A percentile compares a stretch with the other conserved stretches of the same genome.
These are phyloP conservation scores for Colletotrichum australisinense DNA, from an alignment of 2,329 filamentous ascomycete genomes.

Conservation along the genomic window DNA sequence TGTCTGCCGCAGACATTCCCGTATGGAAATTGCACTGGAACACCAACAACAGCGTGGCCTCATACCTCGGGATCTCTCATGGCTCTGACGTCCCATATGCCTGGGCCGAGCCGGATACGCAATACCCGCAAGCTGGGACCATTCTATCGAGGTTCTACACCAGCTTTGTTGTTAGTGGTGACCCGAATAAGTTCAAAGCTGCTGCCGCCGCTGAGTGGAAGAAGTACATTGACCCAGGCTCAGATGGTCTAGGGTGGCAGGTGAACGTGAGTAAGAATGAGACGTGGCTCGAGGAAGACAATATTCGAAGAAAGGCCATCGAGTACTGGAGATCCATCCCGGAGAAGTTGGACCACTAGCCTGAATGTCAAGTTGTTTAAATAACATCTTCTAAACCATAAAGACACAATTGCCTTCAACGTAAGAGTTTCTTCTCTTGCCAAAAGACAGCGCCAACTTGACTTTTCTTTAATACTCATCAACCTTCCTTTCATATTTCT, in stretches of 20 bases:
- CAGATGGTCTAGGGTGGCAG: conserved; percentile 2
- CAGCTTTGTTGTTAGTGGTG: conserved; percentile 49
- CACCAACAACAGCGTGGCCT: conserved; percentile 47
- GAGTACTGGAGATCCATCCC: conserved; percentile 18
- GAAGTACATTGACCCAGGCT: background rate
- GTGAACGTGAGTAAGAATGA: conserved; percentile 10
- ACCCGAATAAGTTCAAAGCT: conserved; percentile 45
- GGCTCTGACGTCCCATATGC: conserved; percentile 12
- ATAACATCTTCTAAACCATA: too few relatives aligned
- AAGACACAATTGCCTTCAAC: too few relatives aligned
- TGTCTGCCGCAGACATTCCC: conserved; percentile 34
- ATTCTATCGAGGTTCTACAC: conserved; percentile 41
- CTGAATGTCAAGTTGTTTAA: background rate
- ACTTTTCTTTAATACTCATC: too few relatives aligned
- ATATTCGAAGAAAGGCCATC: conserved; percentile 10
- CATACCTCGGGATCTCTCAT: conserved; percentile 40
- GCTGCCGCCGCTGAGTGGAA: conserved; percentile 39
- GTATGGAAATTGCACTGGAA: conserved; percentile 53
- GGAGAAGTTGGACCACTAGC: conserved; percentile 4
- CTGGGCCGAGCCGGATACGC: conserved; percentile 9
- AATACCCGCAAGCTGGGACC: conserved; percentile 7
- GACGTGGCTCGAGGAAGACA: conserved; percentile 7
- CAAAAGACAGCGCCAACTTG: too few relatives aligned
- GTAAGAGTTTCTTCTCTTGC: too few relatives aligned
- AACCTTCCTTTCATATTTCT: too few relatives aligned